Percentiles rank a stretch among this genome's conserved stretches.
These are phyloP conservation scores for Alternaria incomplexa DNA, from an alignment of 2,329 filamentous ascomycete species.

Conservation along the genomic window DNA sequence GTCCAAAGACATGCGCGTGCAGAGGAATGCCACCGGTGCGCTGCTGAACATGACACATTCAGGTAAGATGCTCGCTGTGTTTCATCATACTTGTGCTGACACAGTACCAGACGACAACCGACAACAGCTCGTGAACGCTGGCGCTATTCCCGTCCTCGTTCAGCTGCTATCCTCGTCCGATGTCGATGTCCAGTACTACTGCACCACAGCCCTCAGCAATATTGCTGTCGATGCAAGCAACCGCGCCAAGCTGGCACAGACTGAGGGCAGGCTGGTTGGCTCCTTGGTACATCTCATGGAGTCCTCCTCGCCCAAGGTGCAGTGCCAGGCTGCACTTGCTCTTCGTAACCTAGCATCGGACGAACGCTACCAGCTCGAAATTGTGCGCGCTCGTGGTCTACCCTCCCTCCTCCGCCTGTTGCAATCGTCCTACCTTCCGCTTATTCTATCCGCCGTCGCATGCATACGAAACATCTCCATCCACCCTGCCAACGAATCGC, in stretches of 20 bases:
- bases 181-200: constrained; percentile 99
- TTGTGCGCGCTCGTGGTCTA: constrained; percentile 87
- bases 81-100: constrained; percentile 25
- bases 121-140: constrained; percentile 94
- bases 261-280: constrained; percentile 88
- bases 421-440: constrained; percentile 91
- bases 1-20: constrained; percentile 97
- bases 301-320: constrained; percentile 89
- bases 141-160: constrained; percentile 96
- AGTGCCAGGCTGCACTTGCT: constrained; percentile 94
- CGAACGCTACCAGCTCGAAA: constrained; percentile 98
- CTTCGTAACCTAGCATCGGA: constrained; percentile 95
- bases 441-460: constrained; percentile 95
- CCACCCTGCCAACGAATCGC: constrained; percentile 95
- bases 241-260: constrained; percentile 86
- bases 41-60: constrained; percentile 99
- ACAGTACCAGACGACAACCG: constrained; percentile 81
- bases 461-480: constrained; percentile 99
- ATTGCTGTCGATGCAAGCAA: constrained; percentile 95
- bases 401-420: constrained; percentile 85
- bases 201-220: constrained; percentile 96
- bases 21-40: constrained; percentile 95
- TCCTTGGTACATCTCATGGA: constrained; percentile 97
- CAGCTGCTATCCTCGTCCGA: constrained; percentile 91
- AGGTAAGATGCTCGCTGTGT: constrained; percentile 61